Conservation (phyloP, 2,329 filamentous ascomycete species). For the Akanthomyces lecanii region DNA sequence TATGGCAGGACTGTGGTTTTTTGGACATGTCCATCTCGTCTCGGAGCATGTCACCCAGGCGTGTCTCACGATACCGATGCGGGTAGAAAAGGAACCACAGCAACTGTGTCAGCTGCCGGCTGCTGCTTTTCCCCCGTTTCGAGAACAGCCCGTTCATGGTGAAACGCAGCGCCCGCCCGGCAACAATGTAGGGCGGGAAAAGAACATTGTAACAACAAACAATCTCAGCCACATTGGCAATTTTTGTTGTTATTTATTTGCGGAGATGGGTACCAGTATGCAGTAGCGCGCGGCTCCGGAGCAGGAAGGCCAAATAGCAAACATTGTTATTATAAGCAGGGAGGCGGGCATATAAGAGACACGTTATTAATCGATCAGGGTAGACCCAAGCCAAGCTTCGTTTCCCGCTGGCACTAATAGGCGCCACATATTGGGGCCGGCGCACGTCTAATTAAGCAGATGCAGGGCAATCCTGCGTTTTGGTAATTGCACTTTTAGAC, state of each 20-base stretch:
- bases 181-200: background rate
- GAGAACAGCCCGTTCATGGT: background rate
- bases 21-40: background rate
- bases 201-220: background rate
- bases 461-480: background rate
- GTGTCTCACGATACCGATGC: background rate
- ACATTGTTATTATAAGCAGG: background rate
- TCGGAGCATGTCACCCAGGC: background rate
- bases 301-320: background rate
- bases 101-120: background rate
- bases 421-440: slow-evolving; percentile 9
- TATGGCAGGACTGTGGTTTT: too few relatives aligned
- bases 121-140: background rate
- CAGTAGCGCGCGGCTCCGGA: background rate
- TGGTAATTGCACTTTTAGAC: too few relatives aligned
- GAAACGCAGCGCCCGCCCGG: background rate
- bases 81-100: background rate
- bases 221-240: too few relatives aligned
- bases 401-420: background rate
- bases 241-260: background rate
- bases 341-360: background rate
- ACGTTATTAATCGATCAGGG: background rate
- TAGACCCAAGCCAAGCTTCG: background rate
- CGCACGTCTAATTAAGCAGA: background rate
- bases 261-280: background rate